Percentiles rank a stretch among this genome's conserved stretches.
phyloP scores from a whole-genome alignment of 768 basidiomycete genomes.

The Phylloporus sp. region DNA sequence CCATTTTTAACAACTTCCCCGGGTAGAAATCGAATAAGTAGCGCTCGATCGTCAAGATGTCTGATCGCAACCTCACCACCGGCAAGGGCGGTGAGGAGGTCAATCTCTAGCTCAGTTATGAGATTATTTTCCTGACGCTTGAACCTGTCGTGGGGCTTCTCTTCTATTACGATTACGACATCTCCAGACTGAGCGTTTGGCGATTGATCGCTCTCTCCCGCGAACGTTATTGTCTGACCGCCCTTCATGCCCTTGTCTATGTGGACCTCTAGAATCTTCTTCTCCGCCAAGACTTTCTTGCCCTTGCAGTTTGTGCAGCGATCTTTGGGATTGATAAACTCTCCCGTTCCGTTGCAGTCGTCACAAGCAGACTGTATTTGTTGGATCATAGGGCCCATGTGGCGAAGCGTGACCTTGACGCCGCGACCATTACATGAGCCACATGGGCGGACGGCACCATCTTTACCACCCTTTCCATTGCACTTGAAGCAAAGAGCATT shows the following conservation, averaged over 20 bases:
- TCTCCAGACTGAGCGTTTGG: slow-evolving; percentile 89
- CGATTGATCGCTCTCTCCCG: slow-evolving; percentile 89
- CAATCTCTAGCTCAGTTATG: slow-evolving; percentile 80
- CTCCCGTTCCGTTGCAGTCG: slow-evolving; percentile 91
- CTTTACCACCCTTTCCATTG: slow-evolving; percentile 95
- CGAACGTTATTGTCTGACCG: slow-evolving; percentile 83
- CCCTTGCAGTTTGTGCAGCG: slow-evolving; percentile 90
- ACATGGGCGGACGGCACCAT: slow-evolving; percentile 87
- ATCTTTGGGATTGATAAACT: slow-evolving; percentile 91
- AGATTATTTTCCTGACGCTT: slow-evolving; percentile 87
- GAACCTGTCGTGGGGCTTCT: slow-evolving; percentile 87
- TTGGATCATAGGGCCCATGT: slow-evolving; percentile 99
- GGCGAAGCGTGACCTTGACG: slow-evolving; percentile 84
- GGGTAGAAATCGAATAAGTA: slow-evolving; percentile 77
- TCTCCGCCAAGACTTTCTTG: slow-evolving; percentile 90
- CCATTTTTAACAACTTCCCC: slow-evolving; percentile 94
- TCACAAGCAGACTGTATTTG: slow-evolving; percentile 95
- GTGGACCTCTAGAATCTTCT: slow-evolving; percentile 96
- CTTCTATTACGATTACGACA: slow-evolving; percentile 89
- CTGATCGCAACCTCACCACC: slow-evolving; percentile 88
- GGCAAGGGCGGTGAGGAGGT: slow-evolving; percentile 87
- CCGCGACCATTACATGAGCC: slow-evolving; percentile 80
- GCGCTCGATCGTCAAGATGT: slow-evolving; percentile 89
- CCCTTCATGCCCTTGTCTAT: slow-evolving; percentile 98
- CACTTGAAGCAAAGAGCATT: slow-evolving; percentile 93